These are phyloP conservation scores for Penicillium digitatum DNA, from an alignment of 2,329 filamentous ascomycete species.

Conservation along the genomic window DNA sequence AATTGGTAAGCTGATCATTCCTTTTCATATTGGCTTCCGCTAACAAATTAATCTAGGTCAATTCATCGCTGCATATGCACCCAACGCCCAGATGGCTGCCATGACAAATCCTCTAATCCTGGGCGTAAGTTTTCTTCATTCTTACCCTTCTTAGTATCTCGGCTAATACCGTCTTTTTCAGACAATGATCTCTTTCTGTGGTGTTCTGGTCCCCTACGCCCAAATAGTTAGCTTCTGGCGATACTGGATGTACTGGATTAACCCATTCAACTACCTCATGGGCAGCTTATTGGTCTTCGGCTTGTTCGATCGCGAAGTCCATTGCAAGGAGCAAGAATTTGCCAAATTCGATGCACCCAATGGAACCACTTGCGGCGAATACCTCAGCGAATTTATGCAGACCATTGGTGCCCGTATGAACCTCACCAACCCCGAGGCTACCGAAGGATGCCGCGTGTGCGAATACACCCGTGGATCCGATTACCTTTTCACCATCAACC, in stretches of 20 bases:
- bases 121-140: slow-evolving; percentile 14
- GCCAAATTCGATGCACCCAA: slow-evolving; percentile 33
- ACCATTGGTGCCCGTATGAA: slow-evolving; percentile 48
- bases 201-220: slow-evolving; percentile 29
- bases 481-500: slow-evolving; percentile 57
- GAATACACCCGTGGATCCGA: slow-evolving; percentile 56
- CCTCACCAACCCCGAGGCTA: slow-evolving; percentile 58
- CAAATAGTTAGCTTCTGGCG: slow-evolving; percentile 33
- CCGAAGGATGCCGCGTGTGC: slow-evolving; percentile 56
- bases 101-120: slow-evolving; percentile 73
- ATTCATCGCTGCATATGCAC: slow-evolving; percentile 74
- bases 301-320: slow-evolving; percentile 22
- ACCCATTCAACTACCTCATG: slow-evolving; percentile 34
- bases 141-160: not conserved
- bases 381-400: slow-evolving; percentile 52
- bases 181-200: slow-evolving; percentile 31
- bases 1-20: slow-evolving; percentile 49
- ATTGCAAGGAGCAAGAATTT: slow-evolving; percentile 26
- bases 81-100: slow-evolving; percentile 62
- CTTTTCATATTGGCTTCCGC: not conserved
- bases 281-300: slow-evolving; percentile 29
- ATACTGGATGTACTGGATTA: slow-evolving; percentile 33
- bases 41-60: slow-evolving; percentile 44
- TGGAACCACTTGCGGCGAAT: slow-evolving; percentile 54
- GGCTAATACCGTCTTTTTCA: not conserved